Evolutionary conservation across 2,329 filamentous ascomycete species (phyloP), one percentile per base, ranked within the genome.

Genomic region (Apiospora malaysiana): DNA sequence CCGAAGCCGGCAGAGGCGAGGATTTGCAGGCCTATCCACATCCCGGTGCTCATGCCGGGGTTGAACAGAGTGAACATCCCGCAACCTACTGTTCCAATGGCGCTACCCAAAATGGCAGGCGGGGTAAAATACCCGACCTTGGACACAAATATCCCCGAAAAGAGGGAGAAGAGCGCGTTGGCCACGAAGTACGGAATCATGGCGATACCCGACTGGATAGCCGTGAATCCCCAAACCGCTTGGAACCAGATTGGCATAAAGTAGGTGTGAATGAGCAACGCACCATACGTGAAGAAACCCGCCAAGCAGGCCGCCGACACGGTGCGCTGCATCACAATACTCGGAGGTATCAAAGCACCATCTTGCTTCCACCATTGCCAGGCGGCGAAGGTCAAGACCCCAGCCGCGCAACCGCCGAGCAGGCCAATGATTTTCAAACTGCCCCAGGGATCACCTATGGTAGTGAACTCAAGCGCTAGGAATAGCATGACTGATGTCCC

Each of bases 401-500:
- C 74, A 8, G 77, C 72, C 10, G 71, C 75, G 12, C 74, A 73
- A 2, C 78, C 77, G 12, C 71, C 70, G 18, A 83, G 73, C 0
- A 82, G 73, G 0, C 82, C 82, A 67, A 87, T 84, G 69, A 87
- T 81, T 16, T 80, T 82, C 27, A 77, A 79, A 72, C 80, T 82
- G 37, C 75, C 77, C 86, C 85, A 88, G 1, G 80, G 51, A 49
- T 85, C 82, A 43, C 78, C 82, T 18, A 81, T 82, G 4, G 84
- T 82, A 23, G 84, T 84, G 79, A 81, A 84, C 69, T 87, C 82
- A 23, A 88, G 77, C 0, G 85, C 86, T 1, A 88, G 78, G 71
- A 88, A 80, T 8, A 86, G 74, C 75, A 84, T 83, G 67, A 86
- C 78, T 21, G 85, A 79, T 25, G 81, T 80, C 0, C 81, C 82